Percentiles rank a stretch among this genome's conserved stretches.
Evolutionary conservation across 2,329 filamentous ascomycete species (phyloP).

Genomic region (Fusarium temperatum): DNA sequence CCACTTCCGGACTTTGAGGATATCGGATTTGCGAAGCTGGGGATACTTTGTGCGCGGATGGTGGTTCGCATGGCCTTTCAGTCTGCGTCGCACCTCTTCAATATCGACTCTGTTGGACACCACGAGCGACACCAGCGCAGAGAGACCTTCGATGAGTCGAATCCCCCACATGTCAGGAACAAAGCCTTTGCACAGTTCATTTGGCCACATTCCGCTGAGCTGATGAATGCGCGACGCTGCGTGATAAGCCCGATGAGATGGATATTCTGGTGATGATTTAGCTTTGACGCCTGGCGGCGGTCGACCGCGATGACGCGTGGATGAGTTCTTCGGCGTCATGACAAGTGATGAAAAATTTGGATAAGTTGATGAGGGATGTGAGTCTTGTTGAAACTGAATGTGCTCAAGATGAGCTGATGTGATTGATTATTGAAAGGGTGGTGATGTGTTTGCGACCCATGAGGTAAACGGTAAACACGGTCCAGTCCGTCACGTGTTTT

Average conservation of each 20-base stretch:
- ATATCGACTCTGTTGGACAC: neutral
- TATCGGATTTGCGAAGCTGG: neutral
- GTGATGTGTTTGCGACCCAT: slow-evolving; percentile 1
- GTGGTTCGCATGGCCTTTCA: neutral
- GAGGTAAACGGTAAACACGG: slow-evolving; percentile 1
- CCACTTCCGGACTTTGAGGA: neutral
- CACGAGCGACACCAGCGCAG: neutral
- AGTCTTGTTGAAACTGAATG: neutral
- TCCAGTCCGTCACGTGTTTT: neutral
- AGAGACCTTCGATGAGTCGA: neutral
- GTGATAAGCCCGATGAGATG: neutral
- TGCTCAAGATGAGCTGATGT: neutral
- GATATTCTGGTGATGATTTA: neutral
- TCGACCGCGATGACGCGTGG: neutral
- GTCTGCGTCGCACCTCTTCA: neutral
- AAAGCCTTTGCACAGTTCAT: neutral
- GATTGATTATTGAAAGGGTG: neutral
- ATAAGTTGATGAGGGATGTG: neutral
- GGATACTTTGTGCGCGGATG: neutral
- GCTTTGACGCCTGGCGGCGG: neutral
- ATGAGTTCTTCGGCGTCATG: neutral
- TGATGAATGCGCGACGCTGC: neutral
- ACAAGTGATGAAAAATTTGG: neutral
- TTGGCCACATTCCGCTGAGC: neutral
- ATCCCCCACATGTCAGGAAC: neutral